Percentiles rank a stretch among this genome's conserved stretches.
These are phyloP conservation scores for Agrocybe praecox DNA, from an alignment of 768 basidiomycete species.

Conservation along the genomic window DNA sequence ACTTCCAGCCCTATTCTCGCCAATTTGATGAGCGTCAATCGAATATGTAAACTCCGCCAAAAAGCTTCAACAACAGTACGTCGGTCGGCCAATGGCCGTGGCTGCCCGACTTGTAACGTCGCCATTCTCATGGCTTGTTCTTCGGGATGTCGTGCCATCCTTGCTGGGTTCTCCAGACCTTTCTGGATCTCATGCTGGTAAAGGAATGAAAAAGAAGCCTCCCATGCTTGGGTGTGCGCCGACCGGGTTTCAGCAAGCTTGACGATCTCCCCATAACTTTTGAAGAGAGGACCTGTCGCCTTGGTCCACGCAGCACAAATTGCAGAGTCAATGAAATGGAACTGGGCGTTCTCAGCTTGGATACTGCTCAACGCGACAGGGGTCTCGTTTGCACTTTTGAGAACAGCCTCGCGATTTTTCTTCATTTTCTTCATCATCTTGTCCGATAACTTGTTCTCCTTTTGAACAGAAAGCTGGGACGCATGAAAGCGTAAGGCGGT, in stretches of 20 bases:
- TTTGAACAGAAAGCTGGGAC: not conserved
- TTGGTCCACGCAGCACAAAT: conserved; percentile 36
- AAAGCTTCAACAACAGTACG: conserved; percentile 65
- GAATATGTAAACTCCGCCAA: conserved; percentile 54
- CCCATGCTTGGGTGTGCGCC: conserved; percentile 61
- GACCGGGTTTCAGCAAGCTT: conserved; percentile 49
- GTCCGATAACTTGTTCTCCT: not conserved
- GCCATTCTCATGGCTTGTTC: conserved; percentile 56
- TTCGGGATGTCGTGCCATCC: conserved; percentile 41
- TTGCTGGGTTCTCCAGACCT: conserved; percentile 29
- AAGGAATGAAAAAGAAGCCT: conserved; percentile 57
- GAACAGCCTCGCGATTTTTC: not conserved
- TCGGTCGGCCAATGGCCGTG: conserved; percentile 58
- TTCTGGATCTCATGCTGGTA: conserved; percentile 47
- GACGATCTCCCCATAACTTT: conserved; percentile 40
- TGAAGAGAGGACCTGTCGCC: conserved; percentile 34
- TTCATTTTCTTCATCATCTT: not conserved
- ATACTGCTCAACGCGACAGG: conserved; percentile 2
- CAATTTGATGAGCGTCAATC: conserved; percentile 51
- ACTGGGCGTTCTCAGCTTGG: conserved; percentile 3
- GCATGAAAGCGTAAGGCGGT: conserved; percentile 14
- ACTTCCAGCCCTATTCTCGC: conserved; percentile 40
- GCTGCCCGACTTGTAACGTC: conserved; percentile 53
- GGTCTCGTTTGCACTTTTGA: conserved; percentile 13
- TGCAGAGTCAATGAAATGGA: conserved; percentile 11